Base-by-base conservation (phyloP, 331 rosid species). In the Acacia concinna region DNA sequence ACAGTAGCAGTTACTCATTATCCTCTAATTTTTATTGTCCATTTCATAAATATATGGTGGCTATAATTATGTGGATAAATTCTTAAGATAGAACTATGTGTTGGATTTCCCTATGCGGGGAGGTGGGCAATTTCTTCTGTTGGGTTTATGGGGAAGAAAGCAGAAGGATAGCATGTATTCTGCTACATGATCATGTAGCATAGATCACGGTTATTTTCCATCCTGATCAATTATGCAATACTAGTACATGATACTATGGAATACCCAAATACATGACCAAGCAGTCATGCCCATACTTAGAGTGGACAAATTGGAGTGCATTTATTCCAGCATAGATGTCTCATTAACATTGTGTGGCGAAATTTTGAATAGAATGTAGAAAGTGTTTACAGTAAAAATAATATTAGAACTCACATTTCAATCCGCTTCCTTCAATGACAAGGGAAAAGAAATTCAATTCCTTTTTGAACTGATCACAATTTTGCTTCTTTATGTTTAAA, bases 371-470 rank as follows among this genome's bases (percentile, higher is more conserved):
- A 30, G 62, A 65, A 32, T 35, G 27, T 64, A 23, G 72, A 66
- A 68, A 64, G 60, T 70, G 41, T 66, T 68, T 57, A 34, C 82
- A 30, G 30, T 68, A 65, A 34, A 63, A 82, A 81, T 74, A 62
- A 25, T 72, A 21, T 74, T 35, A 30, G 54, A 62, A 70, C 71
- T 63, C 59, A 60, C 57, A 80, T 82, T 78, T 54, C 38, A 44
- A 44, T 43, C 31, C 40, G 27, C 77, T 51, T 81, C 38, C 67
- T 56, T 37, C 56, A 35, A 60, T 73, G 60, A 70, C 66, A 69
- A 71, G 67, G 31, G 11, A 69, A 71, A 79, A 73, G 67, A 62
- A 75, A 56, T 69, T 54, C 41, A 32, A 5, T 46, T 25, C 5
- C 11, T 51, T 78, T 63, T 71, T 69, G 25, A 60, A 46, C 31